phyloP scores from a whole-genome alignment of 2,329 filamentous ascomycete species.

The Phialocephala subalpina region DNA sequence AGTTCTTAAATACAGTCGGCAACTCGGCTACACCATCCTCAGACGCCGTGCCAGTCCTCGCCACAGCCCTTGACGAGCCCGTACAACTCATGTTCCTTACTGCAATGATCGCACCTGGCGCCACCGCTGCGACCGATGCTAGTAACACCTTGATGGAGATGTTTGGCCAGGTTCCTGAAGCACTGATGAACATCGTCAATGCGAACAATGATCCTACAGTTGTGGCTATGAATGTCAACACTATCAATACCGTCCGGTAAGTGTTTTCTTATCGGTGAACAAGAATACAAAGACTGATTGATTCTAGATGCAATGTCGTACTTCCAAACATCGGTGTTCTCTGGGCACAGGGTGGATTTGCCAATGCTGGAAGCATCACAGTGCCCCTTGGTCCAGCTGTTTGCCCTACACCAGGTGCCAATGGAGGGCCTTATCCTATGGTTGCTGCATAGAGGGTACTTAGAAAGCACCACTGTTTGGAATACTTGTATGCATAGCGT shows the following conservation, averaged over 20 bases:
- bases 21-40: not conserved
- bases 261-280: not conserved
- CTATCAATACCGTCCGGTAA: slow-evolving; percentile 1
- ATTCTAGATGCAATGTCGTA: not conserved
- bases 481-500: too few species aligned
- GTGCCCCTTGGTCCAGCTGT: not conserved
- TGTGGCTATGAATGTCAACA: not conserved
- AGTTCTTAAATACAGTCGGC: slow-evolving; percentile 1
- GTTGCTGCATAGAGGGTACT: not conserved
- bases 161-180: not conserved
- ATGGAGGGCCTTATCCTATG: not conserved
- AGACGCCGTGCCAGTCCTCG: not conserved
- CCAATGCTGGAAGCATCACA: not conserved
- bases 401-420: not conserved
- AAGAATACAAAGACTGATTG: not conserved
- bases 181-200: not conserved
- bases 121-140: not conserved
- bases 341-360: not conserved
- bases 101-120: not conserved
- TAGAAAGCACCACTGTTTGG: too few species aligned
- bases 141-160: slow-evolving; percentile 4
- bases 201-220: not conserved
- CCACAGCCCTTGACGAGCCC: not conserved
- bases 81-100: not conserved
- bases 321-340: not conserved